Evolutionary conservation across 2,329 filamentous ascomycete species (phyloP).

Genomic region (Arthroderma sp.): DNA sequence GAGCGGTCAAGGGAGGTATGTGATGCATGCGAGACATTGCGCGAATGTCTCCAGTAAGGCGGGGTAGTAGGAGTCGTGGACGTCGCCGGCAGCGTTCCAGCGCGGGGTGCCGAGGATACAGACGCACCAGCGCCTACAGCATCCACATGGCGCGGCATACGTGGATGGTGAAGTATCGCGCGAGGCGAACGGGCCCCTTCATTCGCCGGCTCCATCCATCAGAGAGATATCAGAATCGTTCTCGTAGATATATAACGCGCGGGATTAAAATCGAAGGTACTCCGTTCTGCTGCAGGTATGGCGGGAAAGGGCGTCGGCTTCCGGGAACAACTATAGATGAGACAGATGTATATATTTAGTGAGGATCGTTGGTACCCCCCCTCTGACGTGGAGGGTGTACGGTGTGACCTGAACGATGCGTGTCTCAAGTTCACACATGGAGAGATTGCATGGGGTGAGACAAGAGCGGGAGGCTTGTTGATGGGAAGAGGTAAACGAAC

Average conservation of each 20-base stretch:
- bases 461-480: not conserved
- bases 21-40: conserved; percentile 31
- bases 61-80: conserved; percentile 19
- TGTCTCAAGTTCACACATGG: conserved; percentile 5
- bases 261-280: not conserved
- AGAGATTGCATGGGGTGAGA: conserved; percentile 4
- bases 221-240: conserved; percentile 14
- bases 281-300: not conserved
- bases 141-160: not conserved
- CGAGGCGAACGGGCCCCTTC: conserved; percentile 27
- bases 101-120: conserved; percentile 14
- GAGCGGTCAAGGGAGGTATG: conserved; percentile 30
- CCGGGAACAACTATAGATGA: not conserved
- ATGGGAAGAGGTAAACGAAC: not conserved
- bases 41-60: conserved; percentile 37
- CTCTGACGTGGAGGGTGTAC: not conserved
- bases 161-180: conserved; percentile 7
- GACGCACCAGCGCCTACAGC: conserved; percentile 3
- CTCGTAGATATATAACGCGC: not conserved
- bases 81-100: not conserved
- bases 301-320: conserved; percentile 5
- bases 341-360: not conserved
- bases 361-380: not conserved
- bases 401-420: not conserved
- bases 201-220: conserved; percentile 34